A percentile compares a stretch with the other conserved stretches of the same genome.
Evolutionary conservation across 441 rosid genomes (phyloP).

Genomic region (Pelargonium fulgidum): DNA sequence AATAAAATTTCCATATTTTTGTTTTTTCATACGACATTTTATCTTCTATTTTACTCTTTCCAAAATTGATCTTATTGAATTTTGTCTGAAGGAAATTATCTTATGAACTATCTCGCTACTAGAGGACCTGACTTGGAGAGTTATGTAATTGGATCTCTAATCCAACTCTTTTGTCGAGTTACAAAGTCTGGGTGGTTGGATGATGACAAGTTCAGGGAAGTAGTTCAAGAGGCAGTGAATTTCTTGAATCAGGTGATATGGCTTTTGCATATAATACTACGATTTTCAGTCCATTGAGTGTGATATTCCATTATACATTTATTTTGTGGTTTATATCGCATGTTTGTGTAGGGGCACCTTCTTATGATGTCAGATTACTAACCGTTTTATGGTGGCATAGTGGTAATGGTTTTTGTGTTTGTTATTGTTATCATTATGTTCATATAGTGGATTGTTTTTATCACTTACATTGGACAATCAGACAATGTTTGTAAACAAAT

Average conservation of each 20-base stretch:
- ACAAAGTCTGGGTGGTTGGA: conserved; percentile 99
- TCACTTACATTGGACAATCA: too few species aligned
- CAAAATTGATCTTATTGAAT: conserved; percentile 13
- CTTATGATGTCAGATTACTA: conserved; percentile 3
- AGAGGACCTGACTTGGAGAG: conserved; percentile 87
- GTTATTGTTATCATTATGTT: neutral
- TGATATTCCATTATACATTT: neutral
- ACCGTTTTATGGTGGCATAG: neutral
- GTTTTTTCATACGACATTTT: neutral
- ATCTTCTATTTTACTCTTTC: neutral
- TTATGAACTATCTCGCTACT: conserved; percentile 77
- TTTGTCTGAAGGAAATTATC: conserved; percentile 54
- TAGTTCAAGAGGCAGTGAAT: conserved; percentile 73
- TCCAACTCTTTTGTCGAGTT: conserved; percentile 84
- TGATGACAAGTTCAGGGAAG: conserved; percentile 88
- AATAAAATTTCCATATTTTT: neutral
- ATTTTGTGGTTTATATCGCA: neutral
- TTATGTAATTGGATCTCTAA: conserved; percentile 74
- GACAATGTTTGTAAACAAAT: too few species aligned
- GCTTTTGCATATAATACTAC: conserved; percentile 2
- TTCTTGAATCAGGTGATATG: conserved; percentile 80
- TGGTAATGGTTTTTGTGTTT: conserved; percentile 4
- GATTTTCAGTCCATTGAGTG: neutral
- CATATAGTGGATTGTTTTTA: too few species aligned
- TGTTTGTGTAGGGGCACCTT: neutral